phyloP scores from a whole-genome alignment of 2,329 filamentous ascomycete genomes.

The Fusarium kyushuense region DNA sequence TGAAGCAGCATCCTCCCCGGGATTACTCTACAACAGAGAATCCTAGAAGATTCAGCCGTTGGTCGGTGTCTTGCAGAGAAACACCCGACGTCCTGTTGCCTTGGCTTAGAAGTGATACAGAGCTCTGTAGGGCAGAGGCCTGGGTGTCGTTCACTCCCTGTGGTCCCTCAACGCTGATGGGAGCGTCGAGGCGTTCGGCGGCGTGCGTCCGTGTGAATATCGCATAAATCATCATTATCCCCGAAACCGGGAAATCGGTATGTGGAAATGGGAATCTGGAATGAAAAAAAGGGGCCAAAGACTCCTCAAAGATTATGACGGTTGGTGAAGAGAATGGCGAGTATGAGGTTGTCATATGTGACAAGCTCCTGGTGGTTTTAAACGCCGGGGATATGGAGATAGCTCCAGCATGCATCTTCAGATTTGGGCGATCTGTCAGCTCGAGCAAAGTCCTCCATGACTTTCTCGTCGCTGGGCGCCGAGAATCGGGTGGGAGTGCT shows the following conservation, averaged over 20 bases:
- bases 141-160: constrained; percentile 4
- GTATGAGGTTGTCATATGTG: background rate
- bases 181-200: background rate
- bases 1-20: constrained; percentile 6
- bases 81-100: background rate
- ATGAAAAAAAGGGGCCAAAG: constrained; percentile 21
- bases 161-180: background rate
- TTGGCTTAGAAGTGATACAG: background rate
- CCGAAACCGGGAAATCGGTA: constrained; percentile 33
- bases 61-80: constrained; percentile 17
- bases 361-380: constrained; percentile 30
- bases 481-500: constrained; percentile 46
- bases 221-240: constrained; percentile 28
- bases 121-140: background rate
- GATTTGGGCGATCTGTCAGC: constrained; percentile 30
- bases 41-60: background rate
- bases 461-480: constrained; percentile 43
- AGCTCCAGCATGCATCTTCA: constrained; percentile 52
- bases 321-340: constrained; percentile 3
- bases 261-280: constrained; percentile 1
- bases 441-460: constrained; percentile 37
- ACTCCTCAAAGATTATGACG: constrained; percentile 26
- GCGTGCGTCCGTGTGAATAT: constrained; percentile 10
- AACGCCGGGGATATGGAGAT: constrained; percentile 53
- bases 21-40: constrained; percentile 9